Conservation (phyloP, 805 yeast genomes). For the Lachancea meyersii region DNA sequence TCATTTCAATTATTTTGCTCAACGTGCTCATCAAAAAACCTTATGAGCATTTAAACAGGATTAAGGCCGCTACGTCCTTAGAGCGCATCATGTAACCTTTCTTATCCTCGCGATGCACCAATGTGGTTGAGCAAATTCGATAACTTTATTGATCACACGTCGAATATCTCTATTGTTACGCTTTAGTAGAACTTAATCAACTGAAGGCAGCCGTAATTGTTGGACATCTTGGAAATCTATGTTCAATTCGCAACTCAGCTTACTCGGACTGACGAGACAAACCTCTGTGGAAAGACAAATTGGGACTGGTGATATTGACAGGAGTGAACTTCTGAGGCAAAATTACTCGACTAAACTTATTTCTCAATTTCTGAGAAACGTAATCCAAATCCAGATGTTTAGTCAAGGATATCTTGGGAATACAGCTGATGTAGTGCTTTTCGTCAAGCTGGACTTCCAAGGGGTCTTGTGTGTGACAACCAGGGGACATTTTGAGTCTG, state of each 20-base stretch:
- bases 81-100: too few species aligned
- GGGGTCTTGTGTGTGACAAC: conserved; percentile 97
- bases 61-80: too few species aligned
- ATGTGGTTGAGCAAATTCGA: too few species aligned
- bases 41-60: too few species aligned
- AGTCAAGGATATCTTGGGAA: conserved; percentile 83
- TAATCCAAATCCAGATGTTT: conserved; percentile 90
- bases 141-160: too few species aligned
- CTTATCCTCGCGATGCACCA: too few species aligned
- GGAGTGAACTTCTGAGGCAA: conserved; percentile 90
- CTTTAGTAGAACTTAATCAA: too few species aligned
- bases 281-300: conserved; percentile 24
- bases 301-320: conserved; percentile 74
- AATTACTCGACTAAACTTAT: conserved; percentile 78
- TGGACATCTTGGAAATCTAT: too few species aligned
- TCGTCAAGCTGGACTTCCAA: conserved; percentile 93
- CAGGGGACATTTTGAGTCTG: conserved; percentile 89
- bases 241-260: too few species aligned
- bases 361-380: conserved; percentile 71
- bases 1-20: too few species aligned
- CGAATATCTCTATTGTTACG: too few species aligned
- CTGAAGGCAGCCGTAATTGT: too few species aligned
- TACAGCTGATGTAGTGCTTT: conserved; percentile 93
- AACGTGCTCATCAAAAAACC: conserved; percentile 1
- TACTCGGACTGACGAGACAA: neutral